Base-by-base conservation (phyloP, 2,329 filamentous ascomycete genomes). In the Pseudodiploospora longispora region DNA sequence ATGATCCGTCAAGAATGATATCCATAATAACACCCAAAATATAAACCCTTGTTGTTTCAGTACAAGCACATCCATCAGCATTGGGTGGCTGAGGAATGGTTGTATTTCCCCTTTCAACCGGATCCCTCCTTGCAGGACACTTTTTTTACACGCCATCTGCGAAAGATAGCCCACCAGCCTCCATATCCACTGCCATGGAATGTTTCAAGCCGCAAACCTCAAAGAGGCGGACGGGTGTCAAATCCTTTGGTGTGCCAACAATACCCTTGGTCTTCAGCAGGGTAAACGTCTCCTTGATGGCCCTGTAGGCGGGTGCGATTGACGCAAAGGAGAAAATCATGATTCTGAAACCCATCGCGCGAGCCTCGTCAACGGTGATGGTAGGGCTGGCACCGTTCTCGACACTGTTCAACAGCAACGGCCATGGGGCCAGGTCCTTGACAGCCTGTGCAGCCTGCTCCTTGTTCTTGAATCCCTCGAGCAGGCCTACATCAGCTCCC, bases 401-500 rank as follows among this genome's bases (percentile, higher is more conserved):
- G 2, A 82, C 78, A 47, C 72, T 75, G 53, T 82, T 82, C 44
- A 79, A 64, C 30, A 80, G 59, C 35, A 78, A 64, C 52, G 64
- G 75, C 67, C 54, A 70, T 2, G 70, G 69, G 3, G 67, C 67
- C 2, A 80, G 61, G 10, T 72, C 70, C 31, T 64, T 56, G 27
- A 72, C 70, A 1, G 68, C 67, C 41, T 63, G 59, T 28, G 63
- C 60, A 1, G 70, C 75, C 54, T 82, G 66, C 36, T 76, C 74
- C 29, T 67, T 65, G 5, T 62, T 69, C 8, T 65, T 67, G 46
- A 82, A 68, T 5, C 77, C 80, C 52, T 83, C 80, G 6, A 83
- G 69, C 47, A 83, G 74, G 0, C 70, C 72, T 2, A 75, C 74
- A 52, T 83, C 79, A 3, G 78, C 78, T 29, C 80, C 78, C 19